Evolutionary conservation across 495 filamentous ascomycete genomes (phyloP), one percentile per base, ranked within the genome.

Genomic region (Daldinia grandis): DNA sequence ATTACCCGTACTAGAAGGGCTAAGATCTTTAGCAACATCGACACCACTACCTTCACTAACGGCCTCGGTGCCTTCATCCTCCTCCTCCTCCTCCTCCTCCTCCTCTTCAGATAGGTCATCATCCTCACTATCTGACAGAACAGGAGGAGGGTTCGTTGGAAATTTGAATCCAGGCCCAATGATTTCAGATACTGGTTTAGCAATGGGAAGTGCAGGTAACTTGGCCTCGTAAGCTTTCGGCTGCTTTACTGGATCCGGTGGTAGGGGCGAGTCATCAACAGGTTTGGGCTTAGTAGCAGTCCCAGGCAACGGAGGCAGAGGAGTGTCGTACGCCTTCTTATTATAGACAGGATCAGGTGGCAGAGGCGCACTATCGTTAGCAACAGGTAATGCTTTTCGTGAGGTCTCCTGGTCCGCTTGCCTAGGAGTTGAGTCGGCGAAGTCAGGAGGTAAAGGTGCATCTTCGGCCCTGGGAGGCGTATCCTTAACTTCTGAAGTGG

Each of bases 11-110:
- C 81, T 82, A 57, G 81, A 66, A n/a, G 81, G 87, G 68, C 86
- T 89, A n/a, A 91, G 77, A 49, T 93, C 90, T 68, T 91, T 87
- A 8, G 87, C 85, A 42, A 92, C 86, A 76, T 89, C 88, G 47
- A 89, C 78, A 44, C 87, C 87, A 58, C 87, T 90, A 9, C 87
- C 87, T 72, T 90, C 87, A 58, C 81, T 82, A 1, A 47, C 77
- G 15, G 50, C 80, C 55, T 88, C 86, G 3, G 83, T 81, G 10
- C 74, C 76, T 14, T 81, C 79, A 3, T 81, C 82, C 2, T 53
- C 49, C 4, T 27, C 47, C 10, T 81, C 79, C 4, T 81, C 82
- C 2, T 53, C 49, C 4, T 27, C 47, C 10, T 81, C 79, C 4
- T 81, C 82, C 3, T 75, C 79, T 28, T 87, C 79, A 19, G 77